Evolutionary conservation across 1,284 basidiomycete genomes (phyloP), one percentile per base, ranked within the genome.

Genomic region (Mycena sp.): DNA sequence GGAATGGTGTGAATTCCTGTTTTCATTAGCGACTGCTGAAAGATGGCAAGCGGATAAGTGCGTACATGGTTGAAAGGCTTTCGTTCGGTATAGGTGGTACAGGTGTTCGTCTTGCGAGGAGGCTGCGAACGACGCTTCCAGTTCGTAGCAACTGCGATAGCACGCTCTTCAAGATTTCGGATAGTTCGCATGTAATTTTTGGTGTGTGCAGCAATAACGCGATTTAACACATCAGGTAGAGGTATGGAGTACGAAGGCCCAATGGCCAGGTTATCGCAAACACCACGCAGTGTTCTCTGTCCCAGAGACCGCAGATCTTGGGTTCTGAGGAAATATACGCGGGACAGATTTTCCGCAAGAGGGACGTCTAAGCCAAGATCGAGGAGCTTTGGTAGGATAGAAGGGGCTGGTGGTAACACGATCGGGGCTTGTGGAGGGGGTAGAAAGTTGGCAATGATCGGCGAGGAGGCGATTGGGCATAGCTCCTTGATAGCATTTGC

Each of bases 1-100:
- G 63, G 0, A 84, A 41, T 0, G 85, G 84, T 0, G 81, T 74
- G 26, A 76, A 86, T 63, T 80, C 76, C 85, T 87, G 58, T 0
- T 29, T 5, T 55, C 9, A 49, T 48, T 35, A 49, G n/a, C 12
- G 25, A 29, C 11, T 37, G 21, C 9, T 5, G n/a, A 14, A n/a
- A 35, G 17, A 19, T 51, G 12, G 9, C 3, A 41, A 54, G 48
- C 28, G 7, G 41, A 53, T 17, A 52, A 28, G 30, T 23, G 49
- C 48, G 45, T 50, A 69, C 59, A 21, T 40, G 45, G 14, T 63
- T 64, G 59, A 62, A 49, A 55, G 32, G 16, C n/a, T n/a, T n/a
- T n/a, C n/a, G n/a, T n/a, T n/a, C n/a, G n/a, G n/a, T n/a, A n/a
- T n/a, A n/a, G n/a, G n/a, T n/a, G n/a, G n/a, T n/a, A n/a, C n/a